Conservation (phyloP, 257 asterid species). For the Phtheirospermum japonicum region DNA sequence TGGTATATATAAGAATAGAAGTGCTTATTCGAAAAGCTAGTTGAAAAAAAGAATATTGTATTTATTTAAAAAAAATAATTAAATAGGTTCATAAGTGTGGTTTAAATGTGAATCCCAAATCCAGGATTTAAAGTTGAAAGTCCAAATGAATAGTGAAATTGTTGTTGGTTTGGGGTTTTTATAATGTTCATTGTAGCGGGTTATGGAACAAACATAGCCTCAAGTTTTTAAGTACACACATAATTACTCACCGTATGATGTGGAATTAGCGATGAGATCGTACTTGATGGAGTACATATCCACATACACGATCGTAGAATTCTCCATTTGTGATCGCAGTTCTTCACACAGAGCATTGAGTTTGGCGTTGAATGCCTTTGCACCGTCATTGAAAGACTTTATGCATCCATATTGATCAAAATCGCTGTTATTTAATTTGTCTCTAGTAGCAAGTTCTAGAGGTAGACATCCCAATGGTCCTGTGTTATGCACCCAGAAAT, state of each 20-base stretch:
- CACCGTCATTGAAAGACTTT: conserved; percentile 33
- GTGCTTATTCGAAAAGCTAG: no score
- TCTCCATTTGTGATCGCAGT: conserved; percentile 28
- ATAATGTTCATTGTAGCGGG: no score
- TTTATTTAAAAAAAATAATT: no score
- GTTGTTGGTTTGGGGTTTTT: no score
- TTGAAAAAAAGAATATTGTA: no score
- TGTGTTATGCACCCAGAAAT: conserved; percentile 49
- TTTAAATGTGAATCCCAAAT: no score
- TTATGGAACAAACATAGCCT: no score
- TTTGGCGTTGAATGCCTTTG: conserved; percentile 37
- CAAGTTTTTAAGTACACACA: no score
- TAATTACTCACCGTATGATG: conserved; percentile 33
- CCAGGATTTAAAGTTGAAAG: no score
- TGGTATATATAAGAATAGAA: no score
- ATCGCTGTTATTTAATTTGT: conserved; percentile 24
- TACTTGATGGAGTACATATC: conserved; percentile 52
- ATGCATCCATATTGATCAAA: conserved; percentile 43
- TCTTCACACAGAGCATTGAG: conserved; percentile 24
- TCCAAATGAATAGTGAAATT: no score
- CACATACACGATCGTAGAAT: conserved; percentile 37
- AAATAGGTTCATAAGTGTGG: no score
- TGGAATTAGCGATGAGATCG: conserved; percentile 36
- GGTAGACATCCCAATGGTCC: conserved; percentile 60
- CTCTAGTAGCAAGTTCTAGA: conserved; percentile 25